A percentile compares a stretch with the other conserved stretches of the same genome.
Evolutionary conservation across 345 rosid genomes (phyloP).

Genomic region (Ceriops decandra): DNA sequence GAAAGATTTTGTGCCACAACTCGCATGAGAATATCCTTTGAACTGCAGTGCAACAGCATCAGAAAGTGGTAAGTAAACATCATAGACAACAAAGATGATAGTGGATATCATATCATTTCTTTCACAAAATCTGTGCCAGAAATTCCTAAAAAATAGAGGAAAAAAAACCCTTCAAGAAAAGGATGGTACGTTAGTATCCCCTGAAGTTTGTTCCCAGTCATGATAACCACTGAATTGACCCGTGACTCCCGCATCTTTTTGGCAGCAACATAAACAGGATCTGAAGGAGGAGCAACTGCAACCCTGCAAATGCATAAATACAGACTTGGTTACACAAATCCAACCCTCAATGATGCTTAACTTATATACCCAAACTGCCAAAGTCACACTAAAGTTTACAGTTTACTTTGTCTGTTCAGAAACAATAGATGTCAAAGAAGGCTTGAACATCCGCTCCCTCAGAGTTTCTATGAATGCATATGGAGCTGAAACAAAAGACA

Average conservation of each 20-base stretch:
- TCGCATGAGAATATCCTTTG: conserved; percentile 95
- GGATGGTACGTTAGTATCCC: conserved; percentile 83
- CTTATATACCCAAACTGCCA: background rate
- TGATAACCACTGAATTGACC: conserved; percentile 70
- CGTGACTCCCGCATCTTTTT: conserved; percentile 78
- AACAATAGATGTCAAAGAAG: conserved; percentile 79
- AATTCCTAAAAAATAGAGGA: conserved; percentile 1
- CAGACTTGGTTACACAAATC: conserved; percentile 16
- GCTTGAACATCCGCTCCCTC: conserved; percentile 96
- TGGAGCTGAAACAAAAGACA: conserved; percentile 48
- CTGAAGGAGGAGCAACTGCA: conserved; percentile 72
- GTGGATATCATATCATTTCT: too few relatives aligned
- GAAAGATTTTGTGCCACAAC: conserved; percentile 95
- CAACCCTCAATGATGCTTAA: background rate
- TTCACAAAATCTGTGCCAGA: background rate
- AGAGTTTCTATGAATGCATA: conserved; percentile 83
- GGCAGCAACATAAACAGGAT: conserved; percentile 88
- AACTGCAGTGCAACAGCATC: conserved; percentile 41
- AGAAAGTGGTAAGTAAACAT: conserved; percentile 15
- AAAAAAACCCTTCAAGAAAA: conserved; percentile 14
- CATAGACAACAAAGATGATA: conserved; percentile 2
- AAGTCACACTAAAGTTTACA: background rate
- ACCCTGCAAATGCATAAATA: conserved; percentile 37
- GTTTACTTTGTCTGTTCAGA: conserved; percentile 64
- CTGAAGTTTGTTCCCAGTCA: conserved; percentile 59